phyloP scores from a whole-genome alignment of 2,329 filamentous ascomycete genomes.

The Aspergillus novofumigatus region DNA sequence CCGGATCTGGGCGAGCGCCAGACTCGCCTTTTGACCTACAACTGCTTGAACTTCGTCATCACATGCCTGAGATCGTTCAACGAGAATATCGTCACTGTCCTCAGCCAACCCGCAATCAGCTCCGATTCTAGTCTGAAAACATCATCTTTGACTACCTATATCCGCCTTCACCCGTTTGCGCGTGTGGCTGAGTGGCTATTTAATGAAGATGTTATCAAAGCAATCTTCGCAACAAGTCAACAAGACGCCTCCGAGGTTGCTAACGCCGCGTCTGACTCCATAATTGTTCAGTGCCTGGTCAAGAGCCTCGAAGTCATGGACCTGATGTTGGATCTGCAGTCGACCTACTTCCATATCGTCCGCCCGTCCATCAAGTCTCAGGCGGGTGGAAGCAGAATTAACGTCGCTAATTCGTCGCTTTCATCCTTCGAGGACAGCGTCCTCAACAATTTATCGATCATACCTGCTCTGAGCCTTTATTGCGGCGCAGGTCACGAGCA shows the following conservation, averaged over 20 bases:
- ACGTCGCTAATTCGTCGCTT: slow-evolving; percentile 70
- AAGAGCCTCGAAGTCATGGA: slow-evolving; percentile 80
- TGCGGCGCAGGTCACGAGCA: slow-evolving; percentile 79
- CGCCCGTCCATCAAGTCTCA: slow-evolving; percentile 70
- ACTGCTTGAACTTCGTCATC: slow-evolving; percentile 78
- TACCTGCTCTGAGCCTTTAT: slow-evolving; percentile 81
- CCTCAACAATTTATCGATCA: slow-evolving; percentile 70
- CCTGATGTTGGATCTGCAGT: slow-evolving; percentile 77
- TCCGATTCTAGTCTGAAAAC: slow-evolving; percentile 73
- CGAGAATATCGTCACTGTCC: slow-evolving; percentile 82
- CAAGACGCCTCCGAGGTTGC: slow-evolving; percentile 70
- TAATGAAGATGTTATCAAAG: slow-evolving; percentile 79
- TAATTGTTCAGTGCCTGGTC: slow-evolving; percentile 73
- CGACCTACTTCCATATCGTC: slow-evolving; percentile 87
- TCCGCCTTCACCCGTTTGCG: slow-evolving; percentile 84
- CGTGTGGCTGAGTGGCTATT: slow-evolving; percentile 98
- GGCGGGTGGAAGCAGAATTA: slow-evolving; percentile 53
- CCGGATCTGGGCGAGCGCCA: slow-evolving; percentile 67
- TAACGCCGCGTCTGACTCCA: slow-evolving; percentile 69
- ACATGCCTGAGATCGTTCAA: slow-evolving; percentile 84
- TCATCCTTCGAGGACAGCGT: slow-evolving; percentile 91
- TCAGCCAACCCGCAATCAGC: slow-evolving; percentile 69
- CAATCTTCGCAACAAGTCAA: slow-evolving; percentile 73
- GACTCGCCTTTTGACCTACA: slow-evolving; percentile 67
- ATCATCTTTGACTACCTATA: slow-evolving; percentile 72